Evolutionary conservation across 495 filamentous ascomycete genomes (phyloP).

Genomic region (Evernia prunastri): DNA sequence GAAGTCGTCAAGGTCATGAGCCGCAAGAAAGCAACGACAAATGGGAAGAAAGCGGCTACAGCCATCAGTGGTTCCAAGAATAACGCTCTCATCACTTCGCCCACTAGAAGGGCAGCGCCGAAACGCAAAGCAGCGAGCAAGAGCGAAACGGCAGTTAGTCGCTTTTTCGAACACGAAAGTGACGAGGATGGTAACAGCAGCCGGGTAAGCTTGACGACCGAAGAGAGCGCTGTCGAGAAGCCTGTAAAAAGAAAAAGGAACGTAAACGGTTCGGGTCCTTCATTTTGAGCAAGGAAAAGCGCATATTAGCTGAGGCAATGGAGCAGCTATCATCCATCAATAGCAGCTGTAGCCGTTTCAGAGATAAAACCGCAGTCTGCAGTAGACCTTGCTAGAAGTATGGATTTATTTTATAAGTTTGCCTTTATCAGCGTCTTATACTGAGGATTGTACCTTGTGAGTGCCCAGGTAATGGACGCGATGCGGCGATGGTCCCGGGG

Average conservation of each 20-base stretch:
- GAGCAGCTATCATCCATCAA: neutral
- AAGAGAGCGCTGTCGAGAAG: neutral
- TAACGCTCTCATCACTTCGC: neutral
- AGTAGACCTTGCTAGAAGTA: neutral
- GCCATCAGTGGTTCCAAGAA: neutral
- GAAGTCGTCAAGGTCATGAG: neutral
- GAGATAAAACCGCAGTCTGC: neutral
- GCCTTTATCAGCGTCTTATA: neutral
- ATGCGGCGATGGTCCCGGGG: no score
- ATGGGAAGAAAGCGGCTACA: conserved; percentile 3
- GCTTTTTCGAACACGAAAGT: conserved; percentile 29
- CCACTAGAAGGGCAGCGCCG: conserved; percentile 18
- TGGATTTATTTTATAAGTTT: neutral
- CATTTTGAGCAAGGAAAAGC: neutral
- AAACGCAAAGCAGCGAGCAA: conserved; percentile 30
- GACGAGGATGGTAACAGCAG: conserved; percentile 18
- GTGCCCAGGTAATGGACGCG: neutral
- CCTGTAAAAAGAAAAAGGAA: neutral
- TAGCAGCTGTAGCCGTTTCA: neutral
- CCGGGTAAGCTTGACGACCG: neutral
- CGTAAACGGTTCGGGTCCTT: neutral
- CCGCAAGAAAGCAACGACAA: neutral
- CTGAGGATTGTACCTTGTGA: neutral
- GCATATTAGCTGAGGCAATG: neutral
- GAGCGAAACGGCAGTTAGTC: conserved; percentile 29